Base-by-base conservation (phyloP, 1,139 yeast genomes). In the Blastobotrys ciferrii region DNA sequence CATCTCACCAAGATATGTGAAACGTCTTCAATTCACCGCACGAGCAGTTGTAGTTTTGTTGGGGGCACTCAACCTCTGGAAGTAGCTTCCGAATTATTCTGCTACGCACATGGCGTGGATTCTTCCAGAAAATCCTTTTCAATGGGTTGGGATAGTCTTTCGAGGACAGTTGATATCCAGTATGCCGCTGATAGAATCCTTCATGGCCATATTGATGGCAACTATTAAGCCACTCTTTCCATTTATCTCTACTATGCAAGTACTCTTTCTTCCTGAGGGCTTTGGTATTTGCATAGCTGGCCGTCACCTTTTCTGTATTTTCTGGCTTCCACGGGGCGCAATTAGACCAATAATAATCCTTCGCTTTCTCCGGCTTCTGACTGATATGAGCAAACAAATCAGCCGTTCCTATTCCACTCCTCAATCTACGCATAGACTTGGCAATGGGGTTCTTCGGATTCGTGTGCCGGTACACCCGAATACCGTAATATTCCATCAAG, bases 151-250 rank as follows among this genome's bases (percentile, higher is more conserved):
- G 38, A 33, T 33, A 13, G 19, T 33, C 38, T 17, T 33, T 33
- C 12, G 38, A 33, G 20, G 12, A 33, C 38, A 15, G 6, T 17
- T 33, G 20, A 15, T 14, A 33, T 13, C 20, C 38, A 14, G 14
- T 33, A 12, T 33, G 38, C 12, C 15, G 12, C 12, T 33, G 38
- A 17, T 33, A 14, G 19, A 33, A 33, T 7, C 38, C 38, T 7
- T 15, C 35, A 32, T 32, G 35, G 5, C 35, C 35, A 12, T 32
- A 6, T 32, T 32, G 35, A 13, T n/a, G 15, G 15, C 35, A 32
- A n/a, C 35, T 57, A 5, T 13, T 13, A 7, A 33, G 38, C 38
- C 38, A 33, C 12, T 33, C 38, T 15, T 17, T 17, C 9, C 38
- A 33, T 33, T 33, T 33, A 19, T 33, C 38, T 17, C 38, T 33